Conservation (phyloP, 345 rosid genomes). For the Citrus reticulata region DNA sequence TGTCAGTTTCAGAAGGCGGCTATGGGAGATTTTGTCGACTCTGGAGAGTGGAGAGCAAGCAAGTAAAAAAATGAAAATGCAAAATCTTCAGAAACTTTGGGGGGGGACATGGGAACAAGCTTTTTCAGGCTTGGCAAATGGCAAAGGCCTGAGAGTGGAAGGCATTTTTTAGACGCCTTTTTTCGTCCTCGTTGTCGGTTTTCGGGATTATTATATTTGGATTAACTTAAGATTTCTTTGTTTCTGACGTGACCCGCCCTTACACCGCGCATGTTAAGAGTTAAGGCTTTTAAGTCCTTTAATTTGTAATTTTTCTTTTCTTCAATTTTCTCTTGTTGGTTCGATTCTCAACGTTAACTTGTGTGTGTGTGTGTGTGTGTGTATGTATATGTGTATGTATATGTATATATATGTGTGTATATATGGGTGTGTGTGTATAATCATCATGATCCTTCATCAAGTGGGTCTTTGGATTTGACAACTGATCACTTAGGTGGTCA, state of each 20-base stretch:
- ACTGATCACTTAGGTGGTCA: no score
- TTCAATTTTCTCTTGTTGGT: no score
- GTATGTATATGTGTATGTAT: no score
- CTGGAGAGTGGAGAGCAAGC: neutral
- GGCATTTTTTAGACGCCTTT: conserved; percentile 13
- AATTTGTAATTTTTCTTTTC: no score
- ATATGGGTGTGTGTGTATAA: no score
- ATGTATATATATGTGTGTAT: no score
- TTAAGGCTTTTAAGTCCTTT: no score
- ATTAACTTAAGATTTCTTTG: neutral
- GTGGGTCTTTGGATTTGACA: no score
- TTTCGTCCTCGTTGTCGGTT: conserved; percentile 28
- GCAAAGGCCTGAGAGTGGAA: conserved; percentile 6
- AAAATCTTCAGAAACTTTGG: neutral
- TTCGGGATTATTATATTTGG: neutral
- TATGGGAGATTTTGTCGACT: conserved; percentile 6
- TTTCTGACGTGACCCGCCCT: neutral
- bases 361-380: no score
- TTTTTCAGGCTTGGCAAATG: conserved; percentile 3
- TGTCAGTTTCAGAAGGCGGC: conserved; percentile 31
- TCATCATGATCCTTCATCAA: no score
- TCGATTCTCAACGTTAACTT: no score
- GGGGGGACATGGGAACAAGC: conserved; percentile 8
- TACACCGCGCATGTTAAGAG: conserved; percentile 2
- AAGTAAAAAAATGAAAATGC: neutral